Conservation (phyloP, 2,329 filamentous ascomycete species). For the Myriosclerotinia scirpicola region DNA sequence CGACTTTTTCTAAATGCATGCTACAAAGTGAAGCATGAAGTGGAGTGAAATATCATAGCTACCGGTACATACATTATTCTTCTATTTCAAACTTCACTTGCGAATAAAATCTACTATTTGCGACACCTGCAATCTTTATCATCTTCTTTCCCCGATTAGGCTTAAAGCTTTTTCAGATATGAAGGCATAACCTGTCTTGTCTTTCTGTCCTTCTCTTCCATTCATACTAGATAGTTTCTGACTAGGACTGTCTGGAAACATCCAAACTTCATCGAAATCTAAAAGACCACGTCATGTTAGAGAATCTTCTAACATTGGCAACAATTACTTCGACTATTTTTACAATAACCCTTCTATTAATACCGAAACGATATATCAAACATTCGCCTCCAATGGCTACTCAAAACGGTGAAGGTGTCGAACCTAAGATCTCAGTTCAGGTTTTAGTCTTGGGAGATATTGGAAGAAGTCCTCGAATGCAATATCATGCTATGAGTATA, state of each 20-base stretch:
- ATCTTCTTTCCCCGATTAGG: neutral
- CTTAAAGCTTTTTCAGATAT: neutral
- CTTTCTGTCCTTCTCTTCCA: neutral
- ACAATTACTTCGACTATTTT: slow-evolving; percentile 40
- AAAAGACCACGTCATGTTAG: slow-evolving; percentile 33
- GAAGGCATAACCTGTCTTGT: neutral
- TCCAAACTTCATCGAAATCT: neutral
- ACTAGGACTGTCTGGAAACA: neutral
- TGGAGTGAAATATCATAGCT: neutral
- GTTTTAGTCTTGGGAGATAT: slow-evolving; percentile 94
- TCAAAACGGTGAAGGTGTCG: slow-evolving; percentile 32
- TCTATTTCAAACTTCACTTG: neutral
- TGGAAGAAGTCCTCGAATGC: slow-evolving; percentile 94
- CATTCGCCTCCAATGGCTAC: slow-evolving; percentile 39
- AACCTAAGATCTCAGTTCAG: slow-evolving; percentile 59
- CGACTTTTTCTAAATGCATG: slow-evolving; percentile 3
- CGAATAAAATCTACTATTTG: neutral
- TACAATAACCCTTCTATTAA: slow-evolving; percentile 39
- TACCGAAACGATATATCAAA: slow-evolving; percentile 44
- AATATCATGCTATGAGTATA: slow-evolving; percentile 94
- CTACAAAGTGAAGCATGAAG: neutral
- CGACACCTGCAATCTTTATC: neutral
- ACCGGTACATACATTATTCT: no score
- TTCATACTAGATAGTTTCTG: slow-evolving; percentile 4
- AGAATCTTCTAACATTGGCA: slow-evolving; percentile 36